Evolutionary conservation across 345 rosid genomes (phyloP), one percentile per base, ranked within the genome.

Genomic region (Eucalyptus cloeziana): DNA sequence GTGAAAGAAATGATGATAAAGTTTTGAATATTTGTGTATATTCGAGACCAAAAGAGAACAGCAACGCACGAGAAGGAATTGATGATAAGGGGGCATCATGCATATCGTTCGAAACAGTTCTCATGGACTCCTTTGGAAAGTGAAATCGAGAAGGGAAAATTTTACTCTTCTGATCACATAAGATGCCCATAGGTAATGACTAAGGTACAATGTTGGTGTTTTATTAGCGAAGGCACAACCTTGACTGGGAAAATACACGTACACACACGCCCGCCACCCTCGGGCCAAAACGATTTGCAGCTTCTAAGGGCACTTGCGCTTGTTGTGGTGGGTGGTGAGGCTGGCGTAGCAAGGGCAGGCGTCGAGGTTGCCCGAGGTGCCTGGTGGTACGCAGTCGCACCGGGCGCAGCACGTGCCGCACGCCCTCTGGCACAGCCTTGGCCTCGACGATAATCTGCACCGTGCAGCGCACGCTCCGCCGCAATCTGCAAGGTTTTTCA

Each of bases 321-420:
- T 89, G 87, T 95, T 95, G 22, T 94, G 95, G 79, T 91, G 96
- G 79, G 99, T 96, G 85, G 95, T 96, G 90, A 93, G 90, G 79
- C 17, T 90, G 89, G 93, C 96, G 83, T 96, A 96, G 89, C 99
- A 96, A 19, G 92, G 91, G 87, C 98, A 97, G 25, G 21, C 91
- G 19, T 94, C 95, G 43, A 91, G 87, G 93, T 95, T 94, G 25
- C 96, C 96, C 79, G 91, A 88, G 37, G 96, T 96, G 12, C 96
- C 98, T 3, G 96, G 96, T 37, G 97, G 99, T 30, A 95, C 95
- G 50, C 98, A 96, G 91, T 88, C 94, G 95, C 99, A 97, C 15
- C 92, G 92, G 1, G 87, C 88, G 83, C 97, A 96, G 69, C 98
- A 96, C 24, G 93, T 95, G 86, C 97, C 95, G 47, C 99, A 96